Conservation (phyloP, 139 green algal genomes). For the Coelastrella sp. region DNA sequence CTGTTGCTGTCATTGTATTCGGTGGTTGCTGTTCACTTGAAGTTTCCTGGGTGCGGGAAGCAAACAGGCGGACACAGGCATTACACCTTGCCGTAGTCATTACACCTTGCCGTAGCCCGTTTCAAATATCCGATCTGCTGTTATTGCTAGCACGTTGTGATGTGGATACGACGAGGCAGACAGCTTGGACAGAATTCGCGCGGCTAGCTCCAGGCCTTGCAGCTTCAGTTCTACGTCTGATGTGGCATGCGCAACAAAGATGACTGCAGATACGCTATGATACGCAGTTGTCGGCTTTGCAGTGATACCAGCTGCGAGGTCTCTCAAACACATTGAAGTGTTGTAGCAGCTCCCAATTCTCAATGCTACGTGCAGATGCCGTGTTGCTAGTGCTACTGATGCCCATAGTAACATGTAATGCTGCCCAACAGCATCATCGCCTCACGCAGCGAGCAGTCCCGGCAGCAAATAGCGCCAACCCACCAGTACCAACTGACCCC, state of each 20-base stretch:
- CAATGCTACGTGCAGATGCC: background rate
- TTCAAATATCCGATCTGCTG: no score
- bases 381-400: background rate
- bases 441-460: background rate
- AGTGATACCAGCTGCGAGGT: background rate
- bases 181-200: background rate
- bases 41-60: no score
- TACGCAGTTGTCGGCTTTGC: background rate
- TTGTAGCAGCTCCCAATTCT: background rate
- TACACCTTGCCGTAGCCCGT: no score
- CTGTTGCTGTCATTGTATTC: no score
- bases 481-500: background rate
- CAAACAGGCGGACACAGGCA: no score
- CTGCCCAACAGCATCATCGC: background rate
- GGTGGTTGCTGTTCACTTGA: no score
- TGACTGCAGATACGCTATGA: background rate
- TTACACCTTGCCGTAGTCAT: no score
- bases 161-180: no score
- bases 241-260: no score
- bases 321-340: no score
- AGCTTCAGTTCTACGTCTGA: no score
- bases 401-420: background rate
- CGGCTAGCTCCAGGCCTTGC: background rate
- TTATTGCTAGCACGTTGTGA: no score
- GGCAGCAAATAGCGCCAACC: background rate